These are phyloP conservation scores for Colletotrichum tabaci DNA, from an alignment of 2,329 filamentous ascomycete species.

Conservation along the genomic window DNA sequence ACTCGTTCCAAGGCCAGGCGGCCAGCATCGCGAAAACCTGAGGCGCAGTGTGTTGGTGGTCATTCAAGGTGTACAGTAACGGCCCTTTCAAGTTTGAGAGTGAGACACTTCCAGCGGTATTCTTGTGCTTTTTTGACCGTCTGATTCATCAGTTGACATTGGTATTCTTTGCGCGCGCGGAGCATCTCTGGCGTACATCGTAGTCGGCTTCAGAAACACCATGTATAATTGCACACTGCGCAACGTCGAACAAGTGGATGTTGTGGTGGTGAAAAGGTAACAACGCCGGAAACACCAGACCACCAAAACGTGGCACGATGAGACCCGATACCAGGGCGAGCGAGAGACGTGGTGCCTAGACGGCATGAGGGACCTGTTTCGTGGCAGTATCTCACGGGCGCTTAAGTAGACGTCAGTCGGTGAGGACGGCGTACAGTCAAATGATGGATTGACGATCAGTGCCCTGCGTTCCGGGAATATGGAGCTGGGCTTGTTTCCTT, in stretches of 20 bases:
- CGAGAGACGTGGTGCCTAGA: constrained; percentile 24
- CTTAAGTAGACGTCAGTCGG: constrained; percentile 41
- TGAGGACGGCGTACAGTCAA: background rate
- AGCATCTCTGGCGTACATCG: background rate
- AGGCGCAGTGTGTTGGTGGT: constrained; percentile 2
- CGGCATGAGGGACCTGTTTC: constrained; percentile 31
- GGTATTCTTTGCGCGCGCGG: background rate
- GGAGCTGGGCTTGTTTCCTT: background rate
- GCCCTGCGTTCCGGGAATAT: background rate
- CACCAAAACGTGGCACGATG: constrained; percentile 8
- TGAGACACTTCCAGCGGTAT: background rate
- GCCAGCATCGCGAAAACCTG: background rate
- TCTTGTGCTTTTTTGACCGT: background rate
- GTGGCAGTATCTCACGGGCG: constrained; percentile 33
- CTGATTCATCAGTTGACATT: constrained; percentile 7
- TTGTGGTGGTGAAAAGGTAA: background rate
- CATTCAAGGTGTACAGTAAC: constrained; percentile 2
- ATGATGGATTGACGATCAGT: background rate
- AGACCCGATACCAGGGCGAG: constrained; percentile 38
- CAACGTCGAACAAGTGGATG: constrained; percentile 26
- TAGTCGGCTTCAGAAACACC: constrained; percentile 23
- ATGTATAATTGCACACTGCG: constrained; percentile 8
- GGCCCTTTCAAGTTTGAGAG: constrained; percentile 20
- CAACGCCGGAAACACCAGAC: constrained; percentile 1
- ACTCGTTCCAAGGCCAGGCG: too few relatives aligned